These are phyloP conservation scores for Didymella sp. DNA, from an alignment of 2,329 filamentous ascomycete species.

Conservation along the genomic window DNA sequence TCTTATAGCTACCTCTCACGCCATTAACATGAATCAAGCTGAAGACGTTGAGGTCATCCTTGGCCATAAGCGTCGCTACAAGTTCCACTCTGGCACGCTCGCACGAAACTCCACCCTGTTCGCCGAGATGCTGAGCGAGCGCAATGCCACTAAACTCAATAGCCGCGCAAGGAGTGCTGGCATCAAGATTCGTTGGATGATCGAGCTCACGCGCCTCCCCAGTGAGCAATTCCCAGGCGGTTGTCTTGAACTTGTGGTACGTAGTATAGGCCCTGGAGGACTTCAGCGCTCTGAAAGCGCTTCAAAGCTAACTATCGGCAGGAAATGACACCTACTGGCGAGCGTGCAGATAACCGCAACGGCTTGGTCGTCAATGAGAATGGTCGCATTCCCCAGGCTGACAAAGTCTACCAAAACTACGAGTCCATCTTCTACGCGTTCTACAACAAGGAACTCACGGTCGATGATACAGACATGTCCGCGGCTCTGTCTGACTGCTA, in stretches of 20 bases:
- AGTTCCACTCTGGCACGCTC: constrained; percentile 47
- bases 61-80: constrained; percentile 37
- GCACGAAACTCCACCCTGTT: constrained; percentile 44
- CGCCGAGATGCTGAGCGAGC: constrained; percentile 39
- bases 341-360: constrained; percentile 26
- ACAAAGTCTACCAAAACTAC: constrained; percentile 47
- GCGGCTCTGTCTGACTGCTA: constrained; percentile 51
- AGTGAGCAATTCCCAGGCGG: constrained; percentile 30
- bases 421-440: constrained; percentile 56
- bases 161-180: constrained; percentile 34
- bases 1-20: background rate
- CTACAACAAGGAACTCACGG: constrained; percentile 53
- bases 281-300: background rate
- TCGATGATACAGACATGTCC: constrained; percentile 51
- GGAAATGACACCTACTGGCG: constrained; percentile 47
- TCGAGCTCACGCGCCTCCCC: constrained; percentile 41
- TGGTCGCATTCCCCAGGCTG: constrained; percentile 39
- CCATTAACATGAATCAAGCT: constrained; percentile 37
- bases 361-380: constrained; percentile 46
- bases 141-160: constrained; percentile 37
- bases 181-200: constrained; percentile 41
- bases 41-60: constrained; percentile 47
- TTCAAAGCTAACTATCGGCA: constrained; percentile 21
- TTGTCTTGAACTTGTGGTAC: constrained; percentile 37
- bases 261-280: background rate